Conservation (phyloP, 371 early-diverging fungal species). For the Mucor velutinosus region DNA sequence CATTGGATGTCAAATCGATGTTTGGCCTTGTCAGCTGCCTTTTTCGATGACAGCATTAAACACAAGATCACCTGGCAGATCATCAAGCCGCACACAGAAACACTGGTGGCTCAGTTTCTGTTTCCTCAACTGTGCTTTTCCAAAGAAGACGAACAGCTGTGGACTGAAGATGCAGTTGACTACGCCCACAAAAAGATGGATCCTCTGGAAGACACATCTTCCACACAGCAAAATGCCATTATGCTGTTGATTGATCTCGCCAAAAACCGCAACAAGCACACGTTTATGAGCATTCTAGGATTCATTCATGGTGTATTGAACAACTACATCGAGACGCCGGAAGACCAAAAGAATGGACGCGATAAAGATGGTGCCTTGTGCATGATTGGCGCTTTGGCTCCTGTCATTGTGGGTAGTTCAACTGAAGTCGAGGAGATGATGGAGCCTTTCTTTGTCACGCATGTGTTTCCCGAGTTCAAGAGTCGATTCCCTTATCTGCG, state of each 20-base stretch:
- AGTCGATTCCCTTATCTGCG: conserved; percentile 80
- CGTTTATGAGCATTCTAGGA: conserved; percentile 74
- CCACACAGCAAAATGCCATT: conserved; percentile 68
- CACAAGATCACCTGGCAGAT: conserved; percentile 87
- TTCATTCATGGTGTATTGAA: conserved; percentile 74
- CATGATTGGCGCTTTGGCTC: conserved; percentile 76
- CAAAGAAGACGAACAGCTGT: conserved; percentile 80
- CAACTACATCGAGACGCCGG: conserved; percentile 56
- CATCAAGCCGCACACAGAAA: conserved; percentile 79
- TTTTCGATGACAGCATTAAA: conserved; percentile 72
- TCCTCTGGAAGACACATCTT: conserved; percentile 78
- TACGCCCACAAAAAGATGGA: conserved; percentile 87
- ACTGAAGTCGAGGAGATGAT: conserved; percentile 66
- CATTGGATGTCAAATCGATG: conserved; percentile 65
- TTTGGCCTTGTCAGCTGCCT: conserved; percentile 54
- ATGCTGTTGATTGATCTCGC: conserved; percentile 76
- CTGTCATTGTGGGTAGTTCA: conserved; percentile 64
- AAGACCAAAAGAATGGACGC: conserved; percentile 69
- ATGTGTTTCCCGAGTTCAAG: conserved; percentile 87
- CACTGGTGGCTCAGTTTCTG: conserved; percentile 78
- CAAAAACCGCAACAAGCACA: conserved; percentile 72
- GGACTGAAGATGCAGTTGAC: conserved; percentile 91
- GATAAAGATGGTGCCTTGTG: conserved; percentile 88
- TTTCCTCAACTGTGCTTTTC: conserved; percentile 90
- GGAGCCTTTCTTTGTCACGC: conserved; percentile 78